phyloP scores from a whole-genome alignment of 75 land plant species.

The Picea glauca region DNA sequence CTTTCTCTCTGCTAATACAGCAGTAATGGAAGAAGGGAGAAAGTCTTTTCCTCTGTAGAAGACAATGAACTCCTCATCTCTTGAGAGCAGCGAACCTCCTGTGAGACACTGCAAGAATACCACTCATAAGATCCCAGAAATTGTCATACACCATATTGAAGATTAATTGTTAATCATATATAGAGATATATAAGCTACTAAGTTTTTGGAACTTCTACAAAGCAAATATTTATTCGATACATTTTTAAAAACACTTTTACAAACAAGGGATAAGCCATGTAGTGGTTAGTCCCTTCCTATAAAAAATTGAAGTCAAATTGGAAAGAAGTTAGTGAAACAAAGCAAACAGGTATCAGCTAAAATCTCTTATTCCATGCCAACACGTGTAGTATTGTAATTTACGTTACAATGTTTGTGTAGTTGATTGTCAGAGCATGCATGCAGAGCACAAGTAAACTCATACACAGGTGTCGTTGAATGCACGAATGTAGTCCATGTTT shows the following conservation, averaged over 20 bases:
- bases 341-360: no score
- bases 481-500: no score
- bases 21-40: conserved; percentile 75
- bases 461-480: no score
- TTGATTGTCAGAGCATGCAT: no score
- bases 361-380: no score
- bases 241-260: not conserved
- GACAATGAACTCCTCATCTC: conserved; percentile 76
- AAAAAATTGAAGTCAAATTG: no score
- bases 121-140: conserved; percentile 1
- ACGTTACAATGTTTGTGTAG: no score
- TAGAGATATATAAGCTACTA: not conserved
- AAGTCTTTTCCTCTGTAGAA: conserved; percentile 97
- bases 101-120: conserved; percentile 62
- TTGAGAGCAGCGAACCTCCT: conserved; percentile 82
- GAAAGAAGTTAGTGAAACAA: no score
- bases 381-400: no score
- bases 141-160: not conserved
- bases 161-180: not conserved
- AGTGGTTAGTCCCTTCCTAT: no score
- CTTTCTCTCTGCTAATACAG: conserved; percentile 66
- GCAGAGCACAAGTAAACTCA: no score
- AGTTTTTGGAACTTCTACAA: not conserved
- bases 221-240: not conserved
- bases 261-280: not conserved